Evolutionary conservation across 345 rosid genomes (phyloP), one percentile per base, ranked within the genome.

Genomic region (Linum trigynum): DNA sequence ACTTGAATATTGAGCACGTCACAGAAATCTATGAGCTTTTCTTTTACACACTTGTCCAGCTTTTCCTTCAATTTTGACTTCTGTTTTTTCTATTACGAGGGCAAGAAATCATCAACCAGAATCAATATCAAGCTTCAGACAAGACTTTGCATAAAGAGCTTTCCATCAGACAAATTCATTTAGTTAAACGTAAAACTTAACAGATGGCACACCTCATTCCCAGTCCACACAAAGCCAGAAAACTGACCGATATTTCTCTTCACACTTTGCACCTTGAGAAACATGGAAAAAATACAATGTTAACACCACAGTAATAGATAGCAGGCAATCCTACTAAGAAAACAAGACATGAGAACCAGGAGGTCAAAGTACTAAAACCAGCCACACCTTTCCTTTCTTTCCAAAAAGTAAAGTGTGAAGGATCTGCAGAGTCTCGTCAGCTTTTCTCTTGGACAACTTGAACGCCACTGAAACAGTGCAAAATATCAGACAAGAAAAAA

Each of bases 361-460:
- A n/a, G 43, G 59, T 57, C 59, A n/a, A 32, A 8, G 7, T 17
- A 65, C 40, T 41, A 37, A 65, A 45, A 36, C n/a, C 14, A 63
- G 48, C 41, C 40, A 69, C 69, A 94, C 99, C 97, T 94, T 94
- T 66, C 85, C 99, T 81, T 90, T 94, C 88, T 94, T 94, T 76
- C 97, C 99, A 68, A 79, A 94, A 56, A 94, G 91, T 71, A 94
- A 76, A 23, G 77, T 67, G 61, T 94, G 99, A 64, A 94, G 86
- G 67, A 82, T 61, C 63, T 82, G 87, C 67, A 94, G 86, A 74
- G 83, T 87, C 67, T 88, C 97, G 53, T 94, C 97, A 69, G 95
- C 70, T 79, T 90, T 94, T 79, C 91, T 87, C 95, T 89, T 90
- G 59, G 99, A 90, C 72, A 94, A 72, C 82, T 90, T 89, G 85